These are phyloP conservation scores for Bromus sterilis DNA, from an alignment of 176 grass and related monocot genomes.

Conservation along the genomic window DNA sequence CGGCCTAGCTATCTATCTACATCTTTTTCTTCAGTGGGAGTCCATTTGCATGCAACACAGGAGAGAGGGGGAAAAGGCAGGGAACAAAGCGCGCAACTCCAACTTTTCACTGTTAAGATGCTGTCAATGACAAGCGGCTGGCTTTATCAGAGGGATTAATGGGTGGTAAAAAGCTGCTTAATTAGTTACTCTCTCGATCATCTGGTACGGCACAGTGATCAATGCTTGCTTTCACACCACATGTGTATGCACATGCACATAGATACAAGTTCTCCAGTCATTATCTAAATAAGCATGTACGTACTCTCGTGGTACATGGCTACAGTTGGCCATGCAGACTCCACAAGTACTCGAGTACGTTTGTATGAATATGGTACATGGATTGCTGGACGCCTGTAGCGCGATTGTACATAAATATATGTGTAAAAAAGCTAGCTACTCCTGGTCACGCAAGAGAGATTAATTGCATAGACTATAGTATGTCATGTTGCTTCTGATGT, in stretches of 20 bases:
- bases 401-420: background rate
- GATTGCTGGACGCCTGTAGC: background rate
- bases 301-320: background rate
- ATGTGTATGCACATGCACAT: background rate
- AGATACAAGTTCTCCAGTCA: background rate
- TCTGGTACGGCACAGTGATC: conserved; percentile 25
- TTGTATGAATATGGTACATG: background rate
- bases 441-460: background rate
- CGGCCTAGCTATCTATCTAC: conserved; percentile 26
- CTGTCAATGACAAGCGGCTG: conserved; percentile 49
- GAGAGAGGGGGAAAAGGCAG: conserved; percentile 6
- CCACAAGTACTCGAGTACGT: background rate
- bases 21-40: conserved; percentile 65
- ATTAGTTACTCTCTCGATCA: background rate
- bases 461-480: background rate
- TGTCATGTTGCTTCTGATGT: conserved; percentile 17
- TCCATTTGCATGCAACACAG: conserved; percentile 41
- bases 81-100: conserved; percentile 42
- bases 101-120: conserved; percentile 68
- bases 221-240: conserved; percentile 6
- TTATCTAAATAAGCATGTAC: background rate
- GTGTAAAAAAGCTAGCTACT: background rate
- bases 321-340: background rate
- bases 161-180: conserved; percentile 11
- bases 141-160: conserved; percentile 50